Base-by-base conservation (phyloP, 1,139 yeast species). In the Saccharomyces hybrid region DNA sequence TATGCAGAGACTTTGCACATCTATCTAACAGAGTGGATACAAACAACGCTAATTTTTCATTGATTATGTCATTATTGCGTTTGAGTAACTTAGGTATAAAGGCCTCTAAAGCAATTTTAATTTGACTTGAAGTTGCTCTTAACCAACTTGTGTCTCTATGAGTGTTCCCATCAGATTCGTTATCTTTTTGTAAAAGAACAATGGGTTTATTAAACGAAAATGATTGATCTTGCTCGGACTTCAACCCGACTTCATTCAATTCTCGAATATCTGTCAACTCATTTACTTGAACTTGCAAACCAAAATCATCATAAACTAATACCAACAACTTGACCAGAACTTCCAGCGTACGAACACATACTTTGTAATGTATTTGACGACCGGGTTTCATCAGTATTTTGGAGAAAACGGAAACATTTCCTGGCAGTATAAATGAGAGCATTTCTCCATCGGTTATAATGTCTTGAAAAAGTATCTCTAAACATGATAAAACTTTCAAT, bases 61-160 rank as follows among this genome's bases (percentile, higher is more conserved):
- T 56, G 5, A 67, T 62, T 14, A 52, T 42, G 2, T 8, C 29
- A 51, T 65, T 64, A 16, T 58, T 53, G 47, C 72, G 60, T 51
- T 57, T 61, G 2, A 73, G 60, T 42, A 83, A 68, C 1, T 66
- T 64, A 11, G 69, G 66, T 3, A 74, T 51, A 8, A 82, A 75
- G 4, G 76, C 65, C 52, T 77, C 56, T 6, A 69, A 50, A 12
- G 69, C 67, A 21, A 56, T 51, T 26, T 60, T 78, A 26, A 87
- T 74, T 63, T 88, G 93, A 32, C 74, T 72, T 1, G 85, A 74
- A 0, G 91, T 84, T 0, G 84, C 88, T 19, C 66, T 72, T 21
- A 86, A 68, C 96, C 96, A 88, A 8, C 80, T 66, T 11, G 72
- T 70, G 1, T 82, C 76, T 60, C 90, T 73, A 58, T 78, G 81